phyloP scores from a whole-genome alignment of 495 filamentous ascomycete species.

The Xylaria scruposa region DNA sequence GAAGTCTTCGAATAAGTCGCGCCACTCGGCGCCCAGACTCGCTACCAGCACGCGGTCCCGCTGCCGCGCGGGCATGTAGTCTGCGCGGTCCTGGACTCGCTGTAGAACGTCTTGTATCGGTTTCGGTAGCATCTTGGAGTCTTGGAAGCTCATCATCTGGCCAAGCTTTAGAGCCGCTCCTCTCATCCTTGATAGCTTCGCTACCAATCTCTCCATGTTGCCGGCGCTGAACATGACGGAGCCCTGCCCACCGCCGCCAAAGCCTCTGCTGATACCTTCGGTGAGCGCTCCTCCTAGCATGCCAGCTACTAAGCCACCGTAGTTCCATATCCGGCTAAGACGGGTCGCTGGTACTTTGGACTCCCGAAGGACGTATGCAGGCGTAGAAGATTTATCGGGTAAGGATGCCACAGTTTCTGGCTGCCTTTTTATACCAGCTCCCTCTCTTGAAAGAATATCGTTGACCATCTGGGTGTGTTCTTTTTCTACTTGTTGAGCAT shows the following conservation, averaged over 20 bases:
- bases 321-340: slow-evolving; percentile 89
- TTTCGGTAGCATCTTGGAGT: slow-evolving; percentile 91
- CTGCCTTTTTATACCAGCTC: slow-evolving; percentile 13
- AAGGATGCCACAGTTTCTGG: slow-evolving; percentile 22
- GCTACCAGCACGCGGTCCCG: slow-evolving; percentile 78
- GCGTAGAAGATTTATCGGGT: slow-evolving; percentile 26
- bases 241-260: slow-evolving; percentile 62
- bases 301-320: slow-evolving; percentile 87
- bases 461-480: slow-evolving; percentile 32
- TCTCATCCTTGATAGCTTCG: slow-evolving; percentile 93
- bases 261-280: slow-evolving; percentile 77
- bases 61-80: slow-evolving; percentile 96
- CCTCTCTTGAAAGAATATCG: slow-evolving; percentile 30
- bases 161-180: slow-evolving; percentile 98
- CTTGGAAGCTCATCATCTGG: slow-evolving; percentile 98
- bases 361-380: slow-evolving; percentile 76
- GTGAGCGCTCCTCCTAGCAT: slow-evolving; percentile 95
- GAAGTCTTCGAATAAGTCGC: slow-evolving; percentile 81
- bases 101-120: slow-evolving; percentile 86
- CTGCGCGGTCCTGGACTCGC: slow-evolving; percentile 93
- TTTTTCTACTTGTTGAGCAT: slow-evolving; percentile 24
- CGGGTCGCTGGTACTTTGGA: slow-evolving; percentile 91
- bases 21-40: slow-evolving; percentile 87
- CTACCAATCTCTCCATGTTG: slow-evolving; percentile 91
- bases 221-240: slow-evolving; percentile 86